Evolutionary conservation across 352 stramenopile genomes (phyloP).

Genomic region (Pseudoperonospora humuli): DNA sequence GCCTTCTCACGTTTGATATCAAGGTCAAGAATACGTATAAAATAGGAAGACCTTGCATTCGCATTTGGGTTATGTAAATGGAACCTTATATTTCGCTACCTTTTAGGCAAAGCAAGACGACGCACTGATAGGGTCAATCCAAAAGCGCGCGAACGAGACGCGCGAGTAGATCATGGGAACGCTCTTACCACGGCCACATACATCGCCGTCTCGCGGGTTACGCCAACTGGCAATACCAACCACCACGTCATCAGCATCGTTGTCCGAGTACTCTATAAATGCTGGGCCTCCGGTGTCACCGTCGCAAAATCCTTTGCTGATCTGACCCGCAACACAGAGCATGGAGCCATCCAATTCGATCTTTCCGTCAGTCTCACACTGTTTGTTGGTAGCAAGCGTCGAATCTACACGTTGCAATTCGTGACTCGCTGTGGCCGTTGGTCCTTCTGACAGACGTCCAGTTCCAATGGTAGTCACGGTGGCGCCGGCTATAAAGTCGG

Average conservation of each 20-base stretch:
- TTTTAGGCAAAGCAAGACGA: constrained; percentile 24
- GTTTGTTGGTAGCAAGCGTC: constrained; percentile 28
- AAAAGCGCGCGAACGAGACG: constrained; percentile 33
- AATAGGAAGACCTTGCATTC: too few species aligned
- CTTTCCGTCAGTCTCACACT: constrained; percentile 21
- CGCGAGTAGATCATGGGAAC: constrained; percentile 51
- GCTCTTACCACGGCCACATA: constrained; percentile 37
- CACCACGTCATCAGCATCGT: constrained; percentile 26
- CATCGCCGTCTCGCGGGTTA: constrained; percentile 29
- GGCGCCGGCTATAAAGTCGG: constrained; percentile 23
- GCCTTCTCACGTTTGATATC: too few species aligned
- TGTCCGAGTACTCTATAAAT: constrained; percentile 22
- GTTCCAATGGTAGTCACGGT: constrained; percentile 19
- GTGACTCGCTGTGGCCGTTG: constrained; percentile 5
- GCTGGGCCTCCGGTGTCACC: constrained; percentile 50
- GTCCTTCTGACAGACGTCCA: constrained; percentile 19
- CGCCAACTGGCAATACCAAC: constrained; percentile 57
- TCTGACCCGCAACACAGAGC: constrained; percentile 43
- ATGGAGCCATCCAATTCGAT: constrained; percentile 37
- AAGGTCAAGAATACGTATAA: too few species aligned
- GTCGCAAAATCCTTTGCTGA: constrained; percentile 44
- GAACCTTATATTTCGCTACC: constrained; percentile 4
- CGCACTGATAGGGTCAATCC: constrained; percentile 31
- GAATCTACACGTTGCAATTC: constrained; percentile 35
- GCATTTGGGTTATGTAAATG: too few species aligned